Conservation (phyloP, 2,329 filamentous ascomycete genomes). For the Colletotrichum limetticola region DNA sequence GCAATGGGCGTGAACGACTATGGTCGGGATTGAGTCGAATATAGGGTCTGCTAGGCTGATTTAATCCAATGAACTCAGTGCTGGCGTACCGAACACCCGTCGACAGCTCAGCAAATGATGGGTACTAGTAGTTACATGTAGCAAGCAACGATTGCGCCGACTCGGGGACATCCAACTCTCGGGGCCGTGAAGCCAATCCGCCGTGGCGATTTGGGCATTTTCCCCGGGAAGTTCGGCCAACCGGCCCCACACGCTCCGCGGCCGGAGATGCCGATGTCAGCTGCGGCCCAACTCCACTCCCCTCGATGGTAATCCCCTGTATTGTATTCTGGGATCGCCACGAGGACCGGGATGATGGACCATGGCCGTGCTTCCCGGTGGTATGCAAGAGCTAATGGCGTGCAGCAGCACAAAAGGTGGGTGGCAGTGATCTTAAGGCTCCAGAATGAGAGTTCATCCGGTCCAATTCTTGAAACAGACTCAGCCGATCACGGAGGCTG, state of each 20-base stretch:
- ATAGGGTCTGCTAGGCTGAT: background rate
- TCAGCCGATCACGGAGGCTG: background rate
- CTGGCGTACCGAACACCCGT: too few relatives aligned
- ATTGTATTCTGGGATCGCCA: background rate
- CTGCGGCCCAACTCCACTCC: background rate
- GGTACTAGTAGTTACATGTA: too few relatives aligned
- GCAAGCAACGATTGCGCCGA: background rate
- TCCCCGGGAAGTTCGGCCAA: conserved; percentile 3
- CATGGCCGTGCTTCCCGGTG: background rate
- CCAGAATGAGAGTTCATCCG: conserved; percentile 15
- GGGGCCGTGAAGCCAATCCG: background rate
- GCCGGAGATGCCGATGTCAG: conserved; percentile 22
- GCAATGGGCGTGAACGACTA: background rate
- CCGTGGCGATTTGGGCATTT: background rate
- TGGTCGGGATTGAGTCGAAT: background rate
- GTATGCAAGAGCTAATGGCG: background rate
- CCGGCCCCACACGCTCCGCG: conserved; percentile 15
- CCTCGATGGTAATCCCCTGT: background rate
- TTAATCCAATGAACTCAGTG: background rate
- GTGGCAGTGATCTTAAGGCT: background rate
- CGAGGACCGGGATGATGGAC: background rate
- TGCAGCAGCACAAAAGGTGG: background rate
- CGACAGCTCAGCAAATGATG: too few relatives aligned
- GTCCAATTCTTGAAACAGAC: background rate
- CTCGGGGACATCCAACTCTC: conserved; percentile 27